Base-by-base conservation (phyloP, 2,329 filamentous ascomycete genomes). In the Didymella segeticola region DNA sequence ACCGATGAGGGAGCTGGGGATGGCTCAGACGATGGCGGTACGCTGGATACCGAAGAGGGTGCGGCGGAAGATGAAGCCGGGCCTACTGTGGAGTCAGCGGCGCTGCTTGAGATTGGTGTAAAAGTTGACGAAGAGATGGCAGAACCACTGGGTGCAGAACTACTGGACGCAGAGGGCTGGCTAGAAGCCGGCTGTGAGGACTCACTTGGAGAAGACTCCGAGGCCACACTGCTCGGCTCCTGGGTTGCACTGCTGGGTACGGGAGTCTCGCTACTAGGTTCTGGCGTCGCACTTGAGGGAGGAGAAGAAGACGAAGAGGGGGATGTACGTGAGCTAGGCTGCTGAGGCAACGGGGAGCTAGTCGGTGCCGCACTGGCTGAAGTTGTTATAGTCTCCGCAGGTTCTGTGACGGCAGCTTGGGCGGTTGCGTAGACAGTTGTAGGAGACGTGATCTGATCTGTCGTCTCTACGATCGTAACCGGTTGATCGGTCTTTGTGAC, bases 31-130 rank as follows among this genome's bases (percentile, higher is more conserved):
- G 31, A 43, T 8, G 42, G 12, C 10, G 31, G n/a, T 39, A 15
- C 30, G 19, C 33, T 8, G 22, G 42, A 43, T 19, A 4, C 34
- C 7, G 34, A 22, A n/a, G 34, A 37, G 14, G 34, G 20, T 4
- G 47, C 23, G 22, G 43, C 19, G 11, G 47, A 37, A 12, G 59
- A 53, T 23, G 60, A 43, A 27, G 39, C 34, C 17, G 57, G 23
- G 33, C 30, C 57, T 61, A 33, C 30, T 37, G 57, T 55, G 31
- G 53, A 56, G 50, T 61, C 52, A 61, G 56, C 51, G 43, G 58
- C 43, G 49, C 46, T 47, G 46, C 54, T 57, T 41, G 50, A 53
- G 47, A 36, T 20, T 19, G 50, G 34, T 31, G 52, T 20, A 38
- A 31, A 42, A 50, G 41, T 52, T 23, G 42, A 39, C 17, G 43